Evolutionary conservation across 2,329 filamentous ascomycete genomes (phyloP), one percentile per base, ranked within the genome.

Genomic region (Fusarium agapanthi): DNA sequence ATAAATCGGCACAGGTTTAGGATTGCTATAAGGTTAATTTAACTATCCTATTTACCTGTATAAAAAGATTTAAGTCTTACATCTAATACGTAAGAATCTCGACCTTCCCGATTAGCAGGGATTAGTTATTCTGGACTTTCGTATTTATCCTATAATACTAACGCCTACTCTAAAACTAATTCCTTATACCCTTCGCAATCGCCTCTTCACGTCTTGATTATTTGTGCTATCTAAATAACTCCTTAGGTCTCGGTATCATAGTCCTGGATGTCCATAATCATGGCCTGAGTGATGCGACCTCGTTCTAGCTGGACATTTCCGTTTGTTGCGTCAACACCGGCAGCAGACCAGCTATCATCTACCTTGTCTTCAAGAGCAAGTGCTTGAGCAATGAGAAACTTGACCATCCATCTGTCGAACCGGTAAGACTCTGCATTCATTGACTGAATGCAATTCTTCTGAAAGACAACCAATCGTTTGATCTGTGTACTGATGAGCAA

Each of bases 361-460:
- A 74, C 75, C 56, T 79, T 79, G 9, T 79, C 77, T 32, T 80
- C 79, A 6, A 81, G 67, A 13, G 71, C 69, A 18, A 80, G 48
- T 3, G 78, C 72, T 65, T 83, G 80, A 38, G 81, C 77, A 18
- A 81, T 74, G 3, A 82, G 71, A 54, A 83, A 83, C 54, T 88
- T 86, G 60, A 84, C 79, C 56, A 88, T 84, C 59, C 87, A 86
- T 53, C 79, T 79, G 71, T 90, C 88, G 62, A 89, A 79, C 2
- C 78, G 72, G 61, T 81, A 78, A 3, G 80, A 79, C 30, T 79
- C 77, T 20, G 62, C 67, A 13, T 63, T 71, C 16, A 74, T 61
- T 3, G 79, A 79, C 5, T 69, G 63, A 7, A 81, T 69, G 37
- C 80, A 82, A 38, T 74, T 74, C 22, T 77, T 78, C 47, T 81